Evolutionary conservation across 2,329 filamentous ascomycete genomes (phyloP).

Genomic region (Diaporthe sp.): DNA sequence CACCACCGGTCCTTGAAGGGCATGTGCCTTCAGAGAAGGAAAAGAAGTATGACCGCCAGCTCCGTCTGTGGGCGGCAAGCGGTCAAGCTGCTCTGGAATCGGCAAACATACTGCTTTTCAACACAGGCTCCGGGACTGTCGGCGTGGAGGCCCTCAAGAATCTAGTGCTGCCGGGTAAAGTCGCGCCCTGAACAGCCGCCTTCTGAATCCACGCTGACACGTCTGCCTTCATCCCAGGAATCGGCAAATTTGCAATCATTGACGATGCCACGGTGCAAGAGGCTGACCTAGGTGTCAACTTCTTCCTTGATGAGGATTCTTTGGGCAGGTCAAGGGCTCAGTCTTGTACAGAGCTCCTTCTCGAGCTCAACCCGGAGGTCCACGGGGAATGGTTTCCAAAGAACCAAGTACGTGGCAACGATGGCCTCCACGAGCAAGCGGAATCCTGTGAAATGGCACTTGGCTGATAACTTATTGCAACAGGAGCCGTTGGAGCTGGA

Average conservation of each 20-base stretch:
- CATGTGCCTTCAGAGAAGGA: conserved; percentile 70
- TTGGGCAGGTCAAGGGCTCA: conserved; percentile 84
- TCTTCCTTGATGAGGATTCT: conserved; percentile 88
- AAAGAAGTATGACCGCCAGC: conserved; percentile 92
- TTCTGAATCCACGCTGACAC: background rate
- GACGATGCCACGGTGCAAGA: conserved; percentile 84
- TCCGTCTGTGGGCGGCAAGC: conserved; percentile 93
- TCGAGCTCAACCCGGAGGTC: conserved; percentile 94
- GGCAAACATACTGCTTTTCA: conserved; percentile 90
- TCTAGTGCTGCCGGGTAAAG: conserved; percentile 85
- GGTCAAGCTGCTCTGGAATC: conserved; percentile 92
- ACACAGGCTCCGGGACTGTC: conserved; percentile 86
- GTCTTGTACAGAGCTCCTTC: conserved; percentile 80
- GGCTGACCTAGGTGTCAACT: conserved; percentile 92
- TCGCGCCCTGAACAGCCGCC: background rate
- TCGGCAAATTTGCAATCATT: conserved; percentile 91
- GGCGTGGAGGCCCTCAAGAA: conserved; percentile 96
- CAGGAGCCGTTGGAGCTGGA: conserved; percentile 40
- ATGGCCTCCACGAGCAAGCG: background rate
- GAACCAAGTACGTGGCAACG: conserved; percentile 52
- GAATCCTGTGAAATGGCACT: background rate
- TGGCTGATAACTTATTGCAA: conserved; percentile 37
- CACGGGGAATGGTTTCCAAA: conserved; percentile 77
- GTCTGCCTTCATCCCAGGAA: conserved; percentile 61
- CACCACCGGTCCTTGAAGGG: conserved; percentile 59